A percentile compares a stretch with the other conserved stretches of the same genome.
Conservation (phyloP, 495 filamentous ascomycete genomes). For the Aspergillus cavernicola region DNA sequence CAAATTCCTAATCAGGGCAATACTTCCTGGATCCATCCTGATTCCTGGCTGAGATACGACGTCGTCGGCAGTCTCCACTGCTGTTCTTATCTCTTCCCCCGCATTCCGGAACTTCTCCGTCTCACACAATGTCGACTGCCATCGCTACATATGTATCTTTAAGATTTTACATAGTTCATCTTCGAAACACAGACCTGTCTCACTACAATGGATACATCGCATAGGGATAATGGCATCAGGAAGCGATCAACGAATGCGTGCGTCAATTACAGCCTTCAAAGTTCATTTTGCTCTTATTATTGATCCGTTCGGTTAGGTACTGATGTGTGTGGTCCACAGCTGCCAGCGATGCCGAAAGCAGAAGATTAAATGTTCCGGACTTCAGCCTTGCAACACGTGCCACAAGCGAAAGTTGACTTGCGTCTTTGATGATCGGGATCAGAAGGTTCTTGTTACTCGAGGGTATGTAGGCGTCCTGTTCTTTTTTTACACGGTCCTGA, state of each 20-base stretch:
- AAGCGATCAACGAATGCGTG: slow-evolving; percentile 42
- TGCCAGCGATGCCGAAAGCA: slow-evolving; percentile 43
- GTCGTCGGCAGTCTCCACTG: too few relatives aligned
- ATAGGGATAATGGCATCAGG: slow-evolving; percentile 21
- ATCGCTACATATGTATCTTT: background rate
- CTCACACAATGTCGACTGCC: background rate
- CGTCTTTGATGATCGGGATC: slow-evolving; percentile 37
- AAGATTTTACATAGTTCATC: background rate
- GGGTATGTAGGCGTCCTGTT: slow-evolving; percentile 21
- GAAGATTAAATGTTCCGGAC: slow-evolving; percentile 44
- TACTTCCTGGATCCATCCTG: too few relatives aligned
- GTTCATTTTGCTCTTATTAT: too few relatives aligned
- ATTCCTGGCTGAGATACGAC: too few relatives aligned
- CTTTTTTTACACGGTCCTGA: background rate
- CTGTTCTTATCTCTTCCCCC: too few relatives aligned
- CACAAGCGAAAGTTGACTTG: slow-evolving; percentile 41
- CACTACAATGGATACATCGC: slow-evolving; percentile 7
- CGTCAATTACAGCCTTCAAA: slow-evolving; percentile 1
- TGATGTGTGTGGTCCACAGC: too few relatives aligned
- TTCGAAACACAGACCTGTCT: background rate
- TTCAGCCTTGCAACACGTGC: slow-evolving; percentile 40
- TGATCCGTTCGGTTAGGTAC: too few relatives aligned
- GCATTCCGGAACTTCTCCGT: background rate
- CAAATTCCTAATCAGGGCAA: too few relatives aligned
- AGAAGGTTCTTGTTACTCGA: slow-evolving; percentile 41